Conservation (phyloP, 1,284 basidiomycete species). For the Ganoderma resinaceum region DNA sequence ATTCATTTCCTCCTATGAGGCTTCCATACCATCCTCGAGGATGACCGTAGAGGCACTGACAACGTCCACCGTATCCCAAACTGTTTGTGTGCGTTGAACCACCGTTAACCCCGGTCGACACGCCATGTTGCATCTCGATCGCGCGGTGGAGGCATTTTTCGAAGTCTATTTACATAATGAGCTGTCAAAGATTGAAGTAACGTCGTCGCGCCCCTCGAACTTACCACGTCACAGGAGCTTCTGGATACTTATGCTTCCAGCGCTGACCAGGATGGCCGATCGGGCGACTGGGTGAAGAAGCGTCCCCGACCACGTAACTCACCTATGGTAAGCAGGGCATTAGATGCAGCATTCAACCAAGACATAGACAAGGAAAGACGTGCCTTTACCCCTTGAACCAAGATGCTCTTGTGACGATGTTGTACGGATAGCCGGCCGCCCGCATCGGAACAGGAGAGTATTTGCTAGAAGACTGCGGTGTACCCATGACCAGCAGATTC, state of each 20-base stretch:
- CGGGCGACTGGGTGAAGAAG: background rate
- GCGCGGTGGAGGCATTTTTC: background rate
- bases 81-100: background rate
- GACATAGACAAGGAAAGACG: background rate
- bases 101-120: background rate
- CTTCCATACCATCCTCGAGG: background rate
- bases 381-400: background rate
- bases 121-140: background rate
- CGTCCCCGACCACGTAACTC: background rate
- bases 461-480: background rate
- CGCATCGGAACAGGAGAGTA: slow-evolving; percentile 4
- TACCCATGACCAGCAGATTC: slow-evolving; percentile 4
- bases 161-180: background rate
- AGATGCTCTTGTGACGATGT: background rate
- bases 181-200: background rate
- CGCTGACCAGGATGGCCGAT: background rate
- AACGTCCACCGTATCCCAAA: background rate
- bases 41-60: too few species aligned
- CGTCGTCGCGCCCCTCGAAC: background rate
- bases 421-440: background rate
- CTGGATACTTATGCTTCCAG: background rate
- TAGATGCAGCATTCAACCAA: background rate
- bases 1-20: background rate
- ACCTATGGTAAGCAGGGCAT: background rate
- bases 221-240: background rate